A percentile compares a stretch with the other conserved stretches of the same genome.
Evolutionary conservation across 495 filamentous ascomycete species (phyloP).

Genomic region (Bombardia bombarda): DNA sequence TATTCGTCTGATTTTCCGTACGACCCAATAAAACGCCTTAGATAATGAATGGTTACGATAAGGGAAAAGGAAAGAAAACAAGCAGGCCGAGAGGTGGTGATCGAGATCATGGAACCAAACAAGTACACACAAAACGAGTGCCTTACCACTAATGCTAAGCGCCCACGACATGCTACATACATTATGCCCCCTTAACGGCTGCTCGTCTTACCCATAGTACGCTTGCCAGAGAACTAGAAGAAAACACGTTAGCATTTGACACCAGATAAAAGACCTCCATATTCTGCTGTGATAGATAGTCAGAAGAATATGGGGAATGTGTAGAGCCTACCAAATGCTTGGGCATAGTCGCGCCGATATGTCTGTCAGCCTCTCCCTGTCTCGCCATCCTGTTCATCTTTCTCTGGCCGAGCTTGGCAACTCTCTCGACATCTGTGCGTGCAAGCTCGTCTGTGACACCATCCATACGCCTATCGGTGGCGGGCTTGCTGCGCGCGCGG

Average conservation of each 20-base stretch:
- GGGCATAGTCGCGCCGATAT: slow-evolving; percentile 68
- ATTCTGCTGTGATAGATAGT: background rate
- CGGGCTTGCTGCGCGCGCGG: slow-evolving; percentile 65
- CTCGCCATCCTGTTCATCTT: slow-evolving; percentile 98
- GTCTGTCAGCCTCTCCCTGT: slow-evolving; percentile 92
- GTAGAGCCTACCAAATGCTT: slow-evolving; percentile 79
- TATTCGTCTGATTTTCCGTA: background rate
- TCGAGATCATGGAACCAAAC: background rate
- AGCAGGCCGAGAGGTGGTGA: background rate
- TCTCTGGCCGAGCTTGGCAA: slow-evolving; percentile 85
- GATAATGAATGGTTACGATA: background rate
- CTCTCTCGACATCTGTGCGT: slow-evolving; percentile 71
- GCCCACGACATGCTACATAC: background rate
- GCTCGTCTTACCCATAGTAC: slow-evolving; percentile 49
- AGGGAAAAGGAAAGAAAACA: background rate
- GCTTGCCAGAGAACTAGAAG: slow-evolving; percentile 47
- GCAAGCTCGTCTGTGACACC: slow-evolving; percentile 56
- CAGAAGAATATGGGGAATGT: background rate
- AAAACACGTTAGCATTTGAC: background rate
- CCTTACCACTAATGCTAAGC: no score
- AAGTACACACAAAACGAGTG: background rate
- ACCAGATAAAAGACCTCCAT: background rate
- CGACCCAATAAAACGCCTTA: slow-evolving; percentile 5
- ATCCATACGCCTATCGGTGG: slow-evolving; percentile 74
- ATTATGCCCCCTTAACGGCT: slow-evolving; percentile 19